phyloP scores from a whole-genome alignment of 331 rosid genomes.

The Prunus yedoensis region DNA sequence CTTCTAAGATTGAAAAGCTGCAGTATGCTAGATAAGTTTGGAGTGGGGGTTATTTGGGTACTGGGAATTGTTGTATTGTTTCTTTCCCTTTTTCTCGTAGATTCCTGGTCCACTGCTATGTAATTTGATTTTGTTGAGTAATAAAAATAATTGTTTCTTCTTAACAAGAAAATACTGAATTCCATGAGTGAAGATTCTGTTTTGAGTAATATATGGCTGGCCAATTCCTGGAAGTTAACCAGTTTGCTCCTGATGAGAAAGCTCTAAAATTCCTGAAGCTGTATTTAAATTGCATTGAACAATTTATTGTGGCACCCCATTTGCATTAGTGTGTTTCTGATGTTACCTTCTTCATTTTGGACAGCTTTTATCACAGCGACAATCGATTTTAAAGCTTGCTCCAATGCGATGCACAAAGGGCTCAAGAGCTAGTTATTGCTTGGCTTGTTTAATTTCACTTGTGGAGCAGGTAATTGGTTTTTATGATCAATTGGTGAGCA shows the following conservation, averaged over 20 bases:
- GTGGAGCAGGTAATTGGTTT: conserved; percentile 79
- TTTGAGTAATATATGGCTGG: background rate
- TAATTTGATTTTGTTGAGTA: background rate
- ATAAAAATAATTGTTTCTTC: background rate
- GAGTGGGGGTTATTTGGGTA: background rate
- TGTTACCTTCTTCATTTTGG: conserved; percentile 23
- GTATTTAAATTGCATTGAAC: background rate
- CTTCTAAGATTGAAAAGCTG: background rate
- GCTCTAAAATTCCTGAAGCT: background rate
- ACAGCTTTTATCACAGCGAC: conserved; percentile 62
- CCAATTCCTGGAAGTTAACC: background rate
- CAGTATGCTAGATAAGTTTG: background rate
- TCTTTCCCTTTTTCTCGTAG: background rate
- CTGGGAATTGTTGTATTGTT: background rate
- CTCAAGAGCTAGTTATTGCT: conserved; percentile 70
- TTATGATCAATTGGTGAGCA: conserved; percentile 6
- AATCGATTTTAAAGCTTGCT: conserved; percentile 54
- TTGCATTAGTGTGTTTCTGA: conserved; percentile 16
- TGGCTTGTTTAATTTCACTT: conserved; percentile 78
- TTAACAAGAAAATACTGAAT: background rate
- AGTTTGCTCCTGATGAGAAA: background rate
- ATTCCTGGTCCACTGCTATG: background rate
- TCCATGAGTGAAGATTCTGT: background rate
- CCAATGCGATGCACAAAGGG: conserved; percentile 44
- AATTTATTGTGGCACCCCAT: background rate